Evolutionary conservation across 208 protist genomes (phyloP), one percentile per base, ranked within the genome.

Genomic region (Trypanosomatidae sp.): DNA sequence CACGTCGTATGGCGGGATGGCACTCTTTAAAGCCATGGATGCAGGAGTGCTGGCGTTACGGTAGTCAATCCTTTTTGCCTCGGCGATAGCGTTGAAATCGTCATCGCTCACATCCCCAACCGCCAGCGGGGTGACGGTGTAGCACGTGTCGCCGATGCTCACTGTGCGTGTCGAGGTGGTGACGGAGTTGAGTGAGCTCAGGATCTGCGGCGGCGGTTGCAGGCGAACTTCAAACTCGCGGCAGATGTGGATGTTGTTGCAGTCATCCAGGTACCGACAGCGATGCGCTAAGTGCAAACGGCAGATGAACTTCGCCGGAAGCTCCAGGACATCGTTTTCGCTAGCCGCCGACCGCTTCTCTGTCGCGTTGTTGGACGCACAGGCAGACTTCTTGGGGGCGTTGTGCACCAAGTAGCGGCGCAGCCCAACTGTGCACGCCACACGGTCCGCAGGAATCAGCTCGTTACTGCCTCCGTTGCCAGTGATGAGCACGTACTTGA

Each of bases 181-280:
- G 52, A 96, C 76, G 4, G 66, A 58, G 59, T 75, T 71, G 52
- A 96, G 85, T 4, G 79, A 58, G 36, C 76, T 76, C 17, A 93
- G 71, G 60, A 92, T 76, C 47, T 94, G 82, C 30, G 89, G 86
- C 30, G 91, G 90, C 6, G 88, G 91, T 66, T 91, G 91, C 62
- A 96, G 81, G 47, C 79, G 86, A 17, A 87, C 59, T 60, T 96
- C 89, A 67, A 87, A 93, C 76, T 94, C 89, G 68, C 90, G 93
- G 81, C 93, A 97, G 64, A 97, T 85, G 79, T 97, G 93, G 64
- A 97, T 93, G 75, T 97, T 97, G 74, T 97, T 97, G 83, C 93
- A 97, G 75, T 97, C 91, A 62, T 96, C 89, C 12, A 95, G 76
- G 80, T 97, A 97, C 17, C 91, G 91, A 82, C 93, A 97, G 71